Conservation (phyloP, 768 basidiomycete genomes). For the Boletus coccyginus region DNA sequence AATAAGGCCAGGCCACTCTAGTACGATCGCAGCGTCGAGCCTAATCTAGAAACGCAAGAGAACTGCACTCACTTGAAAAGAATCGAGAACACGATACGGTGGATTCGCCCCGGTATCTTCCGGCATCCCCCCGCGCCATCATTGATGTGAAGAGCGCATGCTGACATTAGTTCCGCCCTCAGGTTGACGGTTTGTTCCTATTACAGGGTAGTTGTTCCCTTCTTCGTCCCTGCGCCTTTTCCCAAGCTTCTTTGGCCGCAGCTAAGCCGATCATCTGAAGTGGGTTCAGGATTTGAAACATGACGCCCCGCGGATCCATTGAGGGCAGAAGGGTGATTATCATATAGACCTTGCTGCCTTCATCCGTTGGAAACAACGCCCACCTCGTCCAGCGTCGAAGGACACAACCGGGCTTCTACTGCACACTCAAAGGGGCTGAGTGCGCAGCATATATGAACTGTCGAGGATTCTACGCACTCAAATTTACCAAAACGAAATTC, state of each 20-base stretch:
- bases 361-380: constrained; percentile 9
- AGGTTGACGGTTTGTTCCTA: constrained; percentile 7
- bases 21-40: neutral
- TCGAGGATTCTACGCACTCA: neutral
- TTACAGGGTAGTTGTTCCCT: constrained; percentile 9
- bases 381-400: constrained; percentile 12
- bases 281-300: constrained; percentile 14
- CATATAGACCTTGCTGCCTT: constrained; percentile 14
- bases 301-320: constrained; percentile 27
- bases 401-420: constrained; percentile 4
- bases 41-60: neutral
- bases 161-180: constrained; percentile 1
- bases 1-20: neutral
- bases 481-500: constrained; percentile 13
- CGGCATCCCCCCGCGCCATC: constrained; percentile 18
- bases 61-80: neutral
- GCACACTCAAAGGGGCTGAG: neutral
- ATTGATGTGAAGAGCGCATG: constrained; percentile 3
- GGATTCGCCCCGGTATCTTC: constrained; percentile 17
- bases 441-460: constrained; percentile 1
- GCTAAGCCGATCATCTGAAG: constrained; percentile 20
- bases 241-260: constrained; percentile 22
- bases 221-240: constrained; percentile 14
- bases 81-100: neutral
- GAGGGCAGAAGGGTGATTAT: constrained; percentile 13